These are phyloP conservation scores for Thalassiosira mediterranea DNA, from an alignment of 352 stramenopile genomes.

Conservation along the genomic window DNA sequence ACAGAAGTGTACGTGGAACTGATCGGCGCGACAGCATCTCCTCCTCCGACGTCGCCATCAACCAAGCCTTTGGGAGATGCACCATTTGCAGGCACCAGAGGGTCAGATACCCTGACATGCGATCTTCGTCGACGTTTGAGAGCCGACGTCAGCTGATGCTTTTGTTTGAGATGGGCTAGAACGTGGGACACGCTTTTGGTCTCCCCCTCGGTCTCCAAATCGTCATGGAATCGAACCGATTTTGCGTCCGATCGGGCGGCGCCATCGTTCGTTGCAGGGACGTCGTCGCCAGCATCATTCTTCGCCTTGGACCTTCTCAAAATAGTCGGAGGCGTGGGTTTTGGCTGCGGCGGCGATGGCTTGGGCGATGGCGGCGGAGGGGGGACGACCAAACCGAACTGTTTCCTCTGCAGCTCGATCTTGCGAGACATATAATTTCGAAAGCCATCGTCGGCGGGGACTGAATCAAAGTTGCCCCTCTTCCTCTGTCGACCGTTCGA, in stretches of 20 bases:
- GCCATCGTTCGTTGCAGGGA: too few species aligned
- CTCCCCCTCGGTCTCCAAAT: slow-evolving; percentile 24
- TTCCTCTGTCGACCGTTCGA: slow-evolving; percentile 2
- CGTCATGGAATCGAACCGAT: slow-evolving; percentile 53
- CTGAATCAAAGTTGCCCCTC: slow-evolving; percentile 40
- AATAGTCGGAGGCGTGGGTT: slow-evolving; percentile 21
- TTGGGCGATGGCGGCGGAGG: slow-evolving; percentile 53
- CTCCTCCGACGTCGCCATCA: not conserved
- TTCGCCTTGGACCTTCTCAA: slow-evolving; percentile 18
- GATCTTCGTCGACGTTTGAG: slow-evolving; percentile 6
- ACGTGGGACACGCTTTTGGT: slow-evolving; percentile 41
- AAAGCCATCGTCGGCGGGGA: slow-evolving; percentile 75
- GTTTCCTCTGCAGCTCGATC: slow-evolving; percentile 78
- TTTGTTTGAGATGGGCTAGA: slow-evolving; percentile 51
- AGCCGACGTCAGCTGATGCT: slow-evolving; percentile 18
- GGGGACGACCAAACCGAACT: slow-evolving; percentile 74
- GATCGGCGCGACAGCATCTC: slow-evolving; percentile 4
- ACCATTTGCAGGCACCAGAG: slow-evolving; percentile 6
- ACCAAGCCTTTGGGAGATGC: slow-evolving; percentile 11
- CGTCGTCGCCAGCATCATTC: not conserved
- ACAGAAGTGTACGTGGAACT: slow-evolving; percentile 29
- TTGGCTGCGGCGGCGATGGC: not conserved
- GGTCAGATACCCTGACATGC: not conserved
- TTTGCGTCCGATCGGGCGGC: slow-evolving; percentile 14
- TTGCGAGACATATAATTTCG: slow-evolving; percentile 82